Conservation (phyloP, 345 rosid species). For the Bruguiera parviflora region DNA sequence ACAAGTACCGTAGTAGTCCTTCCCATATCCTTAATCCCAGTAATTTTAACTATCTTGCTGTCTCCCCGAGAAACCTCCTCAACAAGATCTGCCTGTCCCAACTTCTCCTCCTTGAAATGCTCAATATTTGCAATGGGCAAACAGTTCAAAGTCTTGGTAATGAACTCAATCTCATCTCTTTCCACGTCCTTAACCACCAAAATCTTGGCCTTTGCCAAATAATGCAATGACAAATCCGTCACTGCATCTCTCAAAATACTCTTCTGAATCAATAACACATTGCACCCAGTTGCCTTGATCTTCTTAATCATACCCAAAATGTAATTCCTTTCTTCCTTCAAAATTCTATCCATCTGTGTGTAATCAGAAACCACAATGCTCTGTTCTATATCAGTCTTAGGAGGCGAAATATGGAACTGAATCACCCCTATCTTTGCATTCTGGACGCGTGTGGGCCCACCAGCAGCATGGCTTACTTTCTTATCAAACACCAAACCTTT, state of each 20-base stretch:
- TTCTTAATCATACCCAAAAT: constrained; percentile 95
- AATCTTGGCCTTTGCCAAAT: constrained; percentile 87
- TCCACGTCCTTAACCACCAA: constrained; percentile 93
- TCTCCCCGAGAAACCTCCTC: constrained; percentile 92
- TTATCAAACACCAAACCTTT: constrained; percentile 89
- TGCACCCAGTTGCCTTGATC: constrained; percentile 88
- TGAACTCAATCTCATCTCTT: constrained; percentile 93
- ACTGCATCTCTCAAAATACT: constrained; percentile 98
- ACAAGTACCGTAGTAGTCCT: constrained; percentile 87
- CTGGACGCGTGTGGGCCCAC: constrained; percentile 77
- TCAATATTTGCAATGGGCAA: constrained; percentile 93
- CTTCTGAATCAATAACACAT: constrained; percentile 91
- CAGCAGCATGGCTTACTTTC: constrained; percentile 90
- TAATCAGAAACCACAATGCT: constrained; percentile 94
- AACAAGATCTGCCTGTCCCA: constrained; percentile 83
- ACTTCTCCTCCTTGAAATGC: constrained; percentile 83
- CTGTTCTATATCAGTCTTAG: constrained; percentile 94
- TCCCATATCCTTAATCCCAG: constrained; percentile 95
- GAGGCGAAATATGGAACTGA: constrained; percentile 97
- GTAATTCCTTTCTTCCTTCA: constrained; percentile 96
- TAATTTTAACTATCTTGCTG: constrained; percentile 85
- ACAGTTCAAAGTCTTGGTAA: constrained; percentile 92
- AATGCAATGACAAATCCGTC: constrained; percentile 88
- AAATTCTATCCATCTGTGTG: constrained; percentile 96
- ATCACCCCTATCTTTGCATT: constrained; percentile 94